A percentile compares a stretch with the other conserved stretches of the same genome.
Conservation (phyloP, 2,329 filamentous ascomycete genomes). For the Nothomitra cinnamomea region DNA sequence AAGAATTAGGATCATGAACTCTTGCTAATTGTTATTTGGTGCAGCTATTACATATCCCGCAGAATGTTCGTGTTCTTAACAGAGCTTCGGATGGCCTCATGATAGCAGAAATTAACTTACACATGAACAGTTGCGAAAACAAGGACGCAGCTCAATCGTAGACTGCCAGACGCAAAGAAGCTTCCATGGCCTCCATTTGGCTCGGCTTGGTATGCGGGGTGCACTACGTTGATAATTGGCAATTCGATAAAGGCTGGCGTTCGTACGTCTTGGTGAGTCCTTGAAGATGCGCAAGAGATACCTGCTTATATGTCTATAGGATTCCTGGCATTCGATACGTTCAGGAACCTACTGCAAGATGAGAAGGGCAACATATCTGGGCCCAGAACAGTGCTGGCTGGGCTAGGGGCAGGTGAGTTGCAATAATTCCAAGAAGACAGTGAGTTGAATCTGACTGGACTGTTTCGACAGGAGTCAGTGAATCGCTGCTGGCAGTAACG, state of each 20-base stretch:
- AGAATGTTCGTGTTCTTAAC: conserved; percentile 46
- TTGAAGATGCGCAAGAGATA: background rate
- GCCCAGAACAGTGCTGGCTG: conserved; percentile 77
- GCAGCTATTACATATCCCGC: conserved; percentile 81
- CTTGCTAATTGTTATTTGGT: conserved; percentile 3
- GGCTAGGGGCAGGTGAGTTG: conserved; percentile 62
- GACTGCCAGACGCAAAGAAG: conserved; percentile 65
- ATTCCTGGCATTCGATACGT: conserved; percentile 93
- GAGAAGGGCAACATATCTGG: conserved; percentile 77
- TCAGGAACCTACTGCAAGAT: conserved; percentile 70
- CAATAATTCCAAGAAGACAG: no score
- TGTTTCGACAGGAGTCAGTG: conserved; percentile 43
- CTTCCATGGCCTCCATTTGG: conserved; percentile 92
- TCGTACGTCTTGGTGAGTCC: background rate
- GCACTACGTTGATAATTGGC: conserved; percentile 89
- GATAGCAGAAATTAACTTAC: conserved; percentile 9
- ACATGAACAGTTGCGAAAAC: conserved; percentile 66
- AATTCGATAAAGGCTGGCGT: conserved; percentile 89
- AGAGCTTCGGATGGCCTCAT: background rate
- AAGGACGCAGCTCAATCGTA: conserved; percentile 77
- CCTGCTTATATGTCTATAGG: conserved; percentile 26
- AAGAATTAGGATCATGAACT: background rate
- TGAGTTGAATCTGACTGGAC: background rate
- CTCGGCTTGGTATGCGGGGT: conserved; percentile 90
- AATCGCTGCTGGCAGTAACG: conserved; percentile 83